Evolutionary conservation across 148 eudicot species (phyloP), one percentile per base, ranked within the genome.

Genomic region (Silene conica): DNA sequence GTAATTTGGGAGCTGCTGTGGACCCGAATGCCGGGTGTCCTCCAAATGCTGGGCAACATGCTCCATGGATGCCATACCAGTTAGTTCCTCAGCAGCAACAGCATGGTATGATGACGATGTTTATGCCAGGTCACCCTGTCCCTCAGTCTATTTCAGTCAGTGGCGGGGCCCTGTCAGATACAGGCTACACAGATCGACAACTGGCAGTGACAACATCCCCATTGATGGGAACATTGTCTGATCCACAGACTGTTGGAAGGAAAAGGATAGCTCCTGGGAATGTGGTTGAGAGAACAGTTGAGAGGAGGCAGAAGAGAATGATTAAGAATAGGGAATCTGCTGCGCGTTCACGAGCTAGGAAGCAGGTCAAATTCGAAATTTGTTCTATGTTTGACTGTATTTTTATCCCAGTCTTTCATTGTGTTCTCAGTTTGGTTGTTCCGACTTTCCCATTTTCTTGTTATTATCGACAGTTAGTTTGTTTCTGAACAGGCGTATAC

Each of bases 261-360:
- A 92, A 95, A 82, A 84, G 97, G 85, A 78, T 75, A 76, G 88
- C 86, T 69, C 79, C 86, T 0, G 96, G 86, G 20, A 91, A 83
- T 34, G 85, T 89, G 80, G 88, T 85, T 62, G 96, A 94, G 75
- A 94, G 83, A 82, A 89, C 91, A 9, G 98, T 91, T 62, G 97
- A 94, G 81, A 88, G 96, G 88, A 87, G 97, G 86, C 97, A 94
- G 76, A 94, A 94, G 82, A 86, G 98, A 74, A 94, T 94, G 98
- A 94, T 94, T 55, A 91, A 94, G 85, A 94, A 94, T 65, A 76
- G 98, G 72, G 98, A 94, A 85, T 94, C 98, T 54, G 98, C 98
- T 26, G 98, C 98, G 1, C 84, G 98, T 69, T 95, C 98, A 41
- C 91, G 98, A 82, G 97, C 96, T 8, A 92, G 98, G 80, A 92